Evolutionary conservation across 768 basidiomycete species (phyloP), one percentile per base, ranked within the genome.

Genomic region (Dioszegia hungarica): DNA sequence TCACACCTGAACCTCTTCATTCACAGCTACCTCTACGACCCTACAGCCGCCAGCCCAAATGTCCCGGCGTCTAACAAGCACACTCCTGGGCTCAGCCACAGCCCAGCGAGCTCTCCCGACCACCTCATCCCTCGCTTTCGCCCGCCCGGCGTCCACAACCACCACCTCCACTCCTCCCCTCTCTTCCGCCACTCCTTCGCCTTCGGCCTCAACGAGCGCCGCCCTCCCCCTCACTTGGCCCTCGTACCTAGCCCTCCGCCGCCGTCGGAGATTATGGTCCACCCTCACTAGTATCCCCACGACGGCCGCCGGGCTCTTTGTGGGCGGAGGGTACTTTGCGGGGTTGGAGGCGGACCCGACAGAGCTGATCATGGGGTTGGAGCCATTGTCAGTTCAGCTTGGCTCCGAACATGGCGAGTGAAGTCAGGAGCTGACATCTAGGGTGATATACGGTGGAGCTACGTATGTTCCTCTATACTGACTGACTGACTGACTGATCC

Each of bases 331-430:
- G 1, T 76, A 74, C 49, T 74, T 74, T 60, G 71, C 71, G 9
- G 68, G 64, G 47, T 39, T 74, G 22, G 73, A 76, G 41, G 57
- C 68, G 40, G 73, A 74, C 56, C 73, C 73, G 14, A 66, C 59
- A 19, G 67, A 76, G 60, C 36, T 68, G 51, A 74, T 76, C 41
- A 65, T 76, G 60, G 75, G 75, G 3, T 51, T 76, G 15, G 75
- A 76, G 44, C 73, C 75, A 34, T 66, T 74, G 71, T 72, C 47
- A 67, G 70, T 56, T n/a, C n/a, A n/a, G n/a, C n/a, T n/a, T 24
- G 37, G 20, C 6, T 1, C 49, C 17, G 41, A 29, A n/a, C 20
- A 40, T 8, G 39, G 24, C 27, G 9, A 8, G 28, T 15, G 20
- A 24, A 24, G 6, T 14, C 8, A 8, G 15, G 44, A 48, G 31